Base-by-base conservation (phyloP, 2,329 filamentous ascomycete species). In the Aspergillus viridinutans region DNA sequence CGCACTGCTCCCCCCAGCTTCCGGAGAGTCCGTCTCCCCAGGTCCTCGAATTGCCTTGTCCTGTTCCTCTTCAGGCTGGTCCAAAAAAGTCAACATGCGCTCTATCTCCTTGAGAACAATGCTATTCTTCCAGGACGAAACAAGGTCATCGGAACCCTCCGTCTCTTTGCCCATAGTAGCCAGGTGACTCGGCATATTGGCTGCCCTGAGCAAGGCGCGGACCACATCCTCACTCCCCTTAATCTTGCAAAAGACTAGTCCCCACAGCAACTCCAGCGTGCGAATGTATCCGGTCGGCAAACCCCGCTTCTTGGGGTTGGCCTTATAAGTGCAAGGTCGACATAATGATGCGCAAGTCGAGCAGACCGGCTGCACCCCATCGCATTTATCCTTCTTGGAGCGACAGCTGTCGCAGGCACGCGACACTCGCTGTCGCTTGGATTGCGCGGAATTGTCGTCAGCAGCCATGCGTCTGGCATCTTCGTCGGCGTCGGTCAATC, bases 221-320 rank as follows among this genome's bases (percentile, higher is more conserved):
- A 90, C 78, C 14, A 80, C 78, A 52, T 79, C 76, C 69, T 90
- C 86, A 50, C 79, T 81, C 9, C 81, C 83, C 14, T 83, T 79
- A 38, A 85, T 80, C 54, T 83, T 82, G 58, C 84, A 81, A 58
- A 90, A 87, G 1, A 89, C 74, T 78, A 85, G 85, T 12, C 85
- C 86, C 54, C 89, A 78, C 9, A 86, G 82, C 47, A 89, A 72
- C 71, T 92, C 89, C 20, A 92, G 77, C 0, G 87, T 88, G 35
- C 88, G 83, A 54, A 92, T 87, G 67, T 92, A 91, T 17, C 90
- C 89, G n/a, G 89, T 89, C 64, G 89, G 89, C 10, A 92, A 84
- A 3, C 90, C 89, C 61, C 89, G 81, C 71, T 91, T 91, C 73
- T 90, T 90, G 7, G 87, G 85, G 54, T 85, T 85, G 54, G 87